Percentiles rank a stretch among this genome's conserved stretches.
phyloP scores from a whole-genome alignment of 495 filamentous ascomycete species.

The Xanthoparmelia taractica region DNA sequence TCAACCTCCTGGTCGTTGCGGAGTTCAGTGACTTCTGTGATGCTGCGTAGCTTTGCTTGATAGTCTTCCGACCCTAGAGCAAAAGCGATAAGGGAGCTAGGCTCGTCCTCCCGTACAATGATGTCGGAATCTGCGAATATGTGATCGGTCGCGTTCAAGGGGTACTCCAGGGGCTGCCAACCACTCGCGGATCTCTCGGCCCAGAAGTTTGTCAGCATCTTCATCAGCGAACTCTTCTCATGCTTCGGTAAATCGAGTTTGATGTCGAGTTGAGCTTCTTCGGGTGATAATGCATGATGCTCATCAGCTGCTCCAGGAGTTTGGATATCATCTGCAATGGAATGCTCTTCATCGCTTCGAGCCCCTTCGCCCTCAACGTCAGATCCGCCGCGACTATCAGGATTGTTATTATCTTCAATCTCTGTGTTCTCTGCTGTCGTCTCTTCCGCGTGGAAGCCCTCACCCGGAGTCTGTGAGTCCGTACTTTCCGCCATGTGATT shows the following conservation, averaged over 20 bases:
- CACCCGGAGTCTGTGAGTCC: constrained; percentile 21
- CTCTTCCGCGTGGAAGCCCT: constrained; percentile 28
- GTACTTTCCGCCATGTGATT: constrained; percentile 23
- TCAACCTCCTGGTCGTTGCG: constrained; percentile 28
- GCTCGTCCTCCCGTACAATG: constrained; percentile 94
- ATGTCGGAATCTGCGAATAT: constrained; percentile 97
- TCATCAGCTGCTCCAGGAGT: constrained; percentile 59
- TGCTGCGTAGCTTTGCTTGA: constrained; percentile 62
- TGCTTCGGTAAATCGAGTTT: constrained; percentile 79
- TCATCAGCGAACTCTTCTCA: constrained; percentile 84
- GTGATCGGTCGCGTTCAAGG: constrained; percentile 78
- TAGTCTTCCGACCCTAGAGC: constrained; percentile 83
- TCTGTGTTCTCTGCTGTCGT: constrained; percentile 41
- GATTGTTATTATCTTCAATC: constrained; percentile 41
- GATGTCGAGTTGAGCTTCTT: constrained; percentile 49
- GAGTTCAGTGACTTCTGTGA: constrained; percentile 51
- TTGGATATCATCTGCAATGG: constrained; percentile 55
- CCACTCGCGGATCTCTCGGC: constrained; percentile 93
- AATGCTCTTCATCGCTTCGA: constrained; percentile 61
- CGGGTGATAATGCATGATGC: constrained; percentile 50
- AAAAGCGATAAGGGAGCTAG: constrained; percentile 91
- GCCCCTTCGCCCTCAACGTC: constrained; percentile 59
- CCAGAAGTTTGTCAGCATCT: constrained; percentile 95
- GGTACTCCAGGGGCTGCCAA: constrained; percentile 92
- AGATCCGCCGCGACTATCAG: constrained; percentile 48